These are phyloP conservation scores for Colletotrichum sp. DNA, from an alignment of 2,329 filamentous ascomycete species.

Conservation along the genomic window DNA sequence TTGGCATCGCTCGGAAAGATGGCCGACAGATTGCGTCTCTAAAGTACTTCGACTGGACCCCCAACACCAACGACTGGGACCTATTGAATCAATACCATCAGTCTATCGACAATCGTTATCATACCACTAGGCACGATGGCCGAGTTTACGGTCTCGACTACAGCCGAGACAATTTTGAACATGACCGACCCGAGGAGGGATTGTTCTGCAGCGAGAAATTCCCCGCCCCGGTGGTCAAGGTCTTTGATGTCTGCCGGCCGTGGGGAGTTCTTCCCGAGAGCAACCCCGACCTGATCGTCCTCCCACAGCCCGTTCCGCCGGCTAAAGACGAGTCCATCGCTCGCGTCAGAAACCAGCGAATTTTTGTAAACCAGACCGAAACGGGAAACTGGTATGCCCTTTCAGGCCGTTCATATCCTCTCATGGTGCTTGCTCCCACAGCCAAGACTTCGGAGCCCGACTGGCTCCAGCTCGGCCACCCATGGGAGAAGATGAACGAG, in stretches of 20 bases:
- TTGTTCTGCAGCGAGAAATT: slow-evolving; percentile 66
- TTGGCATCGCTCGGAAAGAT: slow-evolving; percentile 79
- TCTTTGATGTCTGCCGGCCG: slow-evolving; percentile 86
- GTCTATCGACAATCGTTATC: slow-evolving; percentile 86
- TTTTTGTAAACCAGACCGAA: slow-evolving; percentile 88
- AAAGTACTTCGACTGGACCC: slow-evolving; percentile 92
- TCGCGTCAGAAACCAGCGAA: slow-evolving; percentile 63
- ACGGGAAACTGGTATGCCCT: slow-evolving; percentile 93
- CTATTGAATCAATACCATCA: slow-evolving; percentile 80
- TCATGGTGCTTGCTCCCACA: slow-evolving; percentile 72
- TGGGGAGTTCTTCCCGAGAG: slow-evolving; percentile 64
- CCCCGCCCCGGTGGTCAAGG: slow-evolving; percentile 73
- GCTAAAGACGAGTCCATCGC: slow-evolving; percentile 52
- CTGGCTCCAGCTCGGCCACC: slow-evolving; percentile 51
- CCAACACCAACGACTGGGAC: slow-evolving; percentile 90
- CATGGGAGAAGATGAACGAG: slow-evolving; percentile 43
- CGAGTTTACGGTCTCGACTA: slow-evolving; percentile 80
- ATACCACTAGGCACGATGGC: slow-evolving; percentile 87
- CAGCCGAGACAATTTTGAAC: slow-evolving; percentile 58
- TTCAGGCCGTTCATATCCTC: slow-evolving; percentile 84
- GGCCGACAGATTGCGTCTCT: slow-evolving; percentile 84
- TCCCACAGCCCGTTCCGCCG: slow-evolving; percentile 82
- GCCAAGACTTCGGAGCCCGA: slow-evolving; percentile 50
- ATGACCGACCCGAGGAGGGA: slow-evolving; percentile 34
- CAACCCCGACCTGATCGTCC: slow-evolving; percentile 79